Percentiles rank a stretch among this genome's conserved stretches.
These are phyloP conservation scores for Candida sp. DNA, from an alignment of 1,139 yeast species.

Conservation along the genomic window DNA sequence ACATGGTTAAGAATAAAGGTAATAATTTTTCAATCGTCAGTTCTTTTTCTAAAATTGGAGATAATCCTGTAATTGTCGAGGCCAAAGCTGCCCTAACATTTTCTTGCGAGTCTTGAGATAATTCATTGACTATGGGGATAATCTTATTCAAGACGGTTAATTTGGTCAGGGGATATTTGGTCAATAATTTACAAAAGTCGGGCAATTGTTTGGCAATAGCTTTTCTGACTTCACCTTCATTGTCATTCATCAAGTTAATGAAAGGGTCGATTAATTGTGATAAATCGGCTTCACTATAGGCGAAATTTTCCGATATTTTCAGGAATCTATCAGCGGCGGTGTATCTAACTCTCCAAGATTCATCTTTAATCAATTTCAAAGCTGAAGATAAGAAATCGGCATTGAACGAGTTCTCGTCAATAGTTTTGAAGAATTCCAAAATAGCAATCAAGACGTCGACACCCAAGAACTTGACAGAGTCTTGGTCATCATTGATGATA, in stretches of 20 bases:
- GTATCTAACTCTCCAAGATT: conserved; percentile 98
- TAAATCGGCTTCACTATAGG: conserved; percentile 47
- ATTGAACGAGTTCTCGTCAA: conserved; percentile 55
- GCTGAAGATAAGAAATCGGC: conserved; percentile 55
- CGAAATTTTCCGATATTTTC: conserved; percentile 65
- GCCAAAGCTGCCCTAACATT: conserved; percentile 93
- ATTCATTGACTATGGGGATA: conserved; percentile 78
- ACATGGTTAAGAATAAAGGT: conserved; percentile 90
- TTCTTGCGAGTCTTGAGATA: conserved; percentile 90
- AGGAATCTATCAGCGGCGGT: conserved; percentile 95
- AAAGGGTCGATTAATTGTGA: conserved; percentile 66
- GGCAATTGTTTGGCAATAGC: conserved; percentile 93
- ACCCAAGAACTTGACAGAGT: conserved; percentile 87
- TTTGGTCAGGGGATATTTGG: conserved; percentile 38
- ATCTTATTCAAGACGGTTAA: conserved; percentile 64
- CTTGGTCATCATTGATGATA: conserved; percentile 85
- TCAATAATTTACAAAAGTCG: conserved; percentile 60
- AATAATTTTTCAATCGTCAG: conserved; percentile 77
- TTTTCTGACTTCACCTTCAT: conserved; percentile 95
- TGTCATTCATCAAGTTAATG: conserved; percentile 78
- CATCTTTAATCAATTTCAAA: conserved; percentile 74
- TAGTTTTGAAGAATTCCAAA: conserved; percentile 57
- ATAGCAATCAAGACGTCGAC: conserved; percentile 83
- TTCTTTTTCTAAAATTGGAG: conserved; percentile 84
- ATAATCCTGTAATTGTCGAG: conserved; percentile 78